Base-by-base conservation (phyloP, 108 stramenopile species). In the Fistulifera pelliculosa region DNA sequence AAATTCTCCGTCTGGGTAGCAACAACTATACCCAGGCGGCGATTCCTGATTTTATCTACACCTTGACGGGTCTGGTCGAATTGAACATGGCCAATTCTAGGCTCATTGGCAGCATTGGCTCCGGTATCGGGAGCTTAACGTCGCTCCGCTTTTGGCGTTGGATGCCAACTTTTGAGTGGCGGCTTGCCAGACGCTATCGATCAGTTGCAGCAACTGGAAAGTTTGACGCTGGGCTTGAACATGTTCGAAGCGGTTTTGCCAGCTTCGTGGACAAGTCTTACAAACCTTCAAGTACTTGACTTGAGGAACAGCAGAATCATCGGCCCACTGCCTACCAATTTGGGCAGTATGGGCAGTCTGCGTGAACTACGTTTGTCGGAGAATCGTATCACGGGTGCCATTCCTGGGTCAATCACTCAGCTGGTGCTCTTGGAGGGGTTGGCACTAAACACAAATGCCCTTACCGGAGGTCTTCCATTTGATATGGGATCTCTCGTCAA, bases 381-480 rank as follows among this genome's bases (percentile, higher is more conserved):
- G 19, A 64, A 70, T 49, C 52, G 59, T 21, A 24, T 66, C n/a
- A 35, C 21, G 0, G 49, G 49, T 40, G 49, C 24, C 1, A 51
- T 61, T 4, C 27, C 53, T 18, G 38, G 28, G 8, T 18, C 28
- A 3, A 16, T 54, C 16, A 19, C 18, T 2, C 18, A 18, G 18
- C 38, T 54, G 28, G 35, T 14, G 27, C 15, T 22, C 5, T 15
- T 57, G 15, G 22, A 43, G 22, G 22, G 7, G 3, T n/a, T 57
- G 14, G 42, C 18, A 2, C 41, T 57, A 15, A 24, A 21, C 22
- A 28, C 18, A 0, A 76, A 76, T 40, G 39, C 28, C 10, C 21
- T 80, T 6, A 61, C 56, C 17, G 79, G 79, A 1, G 28, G 55
- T 1, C 55, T 80, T 21, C 68, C 74, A 23, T 41, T 60, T 21